Conservation (phyloP, 768 basidiomycete species). For the Tulasnella sp. region DNA sequence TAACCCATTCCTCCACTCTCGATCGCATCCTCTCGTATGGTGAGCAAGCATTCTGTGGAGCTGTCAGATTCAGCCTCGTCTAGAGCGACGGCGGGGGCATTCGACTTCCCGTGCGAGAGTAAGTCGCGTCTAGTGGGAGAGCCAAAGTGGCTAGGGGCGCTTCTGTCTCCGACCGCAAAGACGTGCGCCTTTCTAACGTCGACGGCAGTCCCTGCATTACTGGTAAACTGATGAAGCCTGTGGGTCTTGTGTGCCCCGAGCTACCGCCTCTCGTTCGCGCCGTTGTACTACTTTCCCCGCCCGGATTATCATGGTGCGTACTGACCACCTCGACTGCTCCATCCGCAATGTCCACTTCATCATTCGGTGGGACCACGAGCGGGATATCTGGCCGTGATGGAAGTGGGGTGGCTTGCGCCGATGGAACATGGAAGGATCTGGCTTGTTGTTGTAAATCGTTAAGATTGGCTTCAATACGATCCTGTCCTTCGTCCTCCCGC, state of each 20-base stretch:
- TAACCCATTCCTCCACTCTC: conserved; percentile 16
- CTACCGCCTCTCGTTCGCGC: background rate
- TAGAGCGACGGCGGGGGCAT: background rate
- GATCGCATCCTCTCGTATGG: background rate
- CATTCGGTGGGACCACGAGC: background rate
- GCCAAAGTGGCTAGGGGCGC: background rate
- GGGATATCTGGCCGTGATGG: background rate
- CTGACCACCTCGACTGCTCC: background rate
- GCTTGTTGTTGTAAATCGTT: background rate
- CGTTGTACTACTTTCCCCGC: background rate
- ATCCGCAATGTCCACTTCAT: background rate
- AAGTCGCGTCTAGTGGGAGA: background rate
- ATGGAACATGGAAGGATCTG: background rate
- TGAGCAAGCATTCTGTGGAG: background rate
- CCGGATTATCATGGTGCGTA: background rate
- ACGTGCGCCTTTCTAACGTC: background rate
- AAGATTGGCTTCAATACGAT: background rate
- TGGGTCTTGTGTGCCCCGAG: background rate
- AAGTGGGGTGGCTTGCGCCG: background rate
- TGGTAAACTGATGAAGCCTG: background rate
- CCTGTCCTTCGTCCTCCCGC: background rate
- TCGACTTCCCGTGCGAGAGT: conserved; percentile 1
- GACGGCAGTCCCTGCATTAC: background rate
- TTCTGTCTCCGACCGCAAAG: background rate
- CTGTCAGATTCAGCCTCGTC: background rate